These are phyloP conservation scores for Fusarium devonianum DNA, from an alignment of 2,329 filamentous ascomycete species.

Conservation along the genomic window DNA sequence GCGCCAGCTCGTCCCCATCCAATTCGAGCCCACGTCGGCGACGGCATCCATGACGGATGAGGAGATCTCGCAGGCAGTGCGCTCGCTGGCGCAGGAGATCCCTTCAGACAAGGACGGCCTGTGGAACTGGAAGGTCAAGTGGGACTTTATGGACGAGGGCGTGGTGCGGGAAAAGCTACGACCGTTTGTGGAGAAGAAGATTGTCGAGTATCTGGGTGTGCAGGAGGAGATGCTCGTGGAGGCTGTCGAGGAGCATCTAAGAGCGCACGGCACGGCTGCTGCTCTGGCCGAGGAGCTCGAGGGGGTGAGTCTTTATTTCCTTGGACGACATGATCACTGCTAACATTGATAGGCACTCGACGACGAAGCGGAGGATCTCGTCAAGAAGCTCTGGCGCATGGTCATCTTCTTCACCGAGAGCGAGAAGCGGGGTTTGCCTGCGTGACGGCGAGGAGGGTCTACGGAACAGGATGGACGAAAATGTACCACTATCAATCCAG, in stretches of 20 bases:
- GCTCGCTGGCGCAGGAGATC: constrained; percentile 86
- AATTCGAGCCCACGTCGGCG: constrained; percentile 75
- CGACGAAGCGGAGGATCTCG: constrained; percentile 91
- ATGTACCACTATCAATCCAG: constrained; percentile 28
- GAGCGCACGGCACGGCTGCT: constrained; percentile 75
- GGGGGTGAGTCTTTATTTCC: constrained; percentile 66
- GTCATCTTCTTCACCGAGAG: constrained; percentile 97
- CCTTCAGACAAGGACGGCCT: constrained; percentile 85
- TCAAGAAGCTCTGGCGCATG: constrained; percentile 98
- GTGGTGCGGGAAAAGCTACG: constrained; percentile 85
- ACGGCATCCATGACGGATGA: constrained; percentile 77
- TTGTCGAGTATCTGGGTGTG: constrained; percentile 94
- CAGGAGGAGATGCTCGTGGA: constrained; percentile 96
- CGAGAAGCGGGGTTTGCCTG: constrained; percentile 85
- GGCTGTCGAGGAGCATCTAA: constrained; percentile 86
- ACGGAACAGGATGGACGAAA: background rate
- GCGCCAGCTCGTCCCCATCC: constrained; percentile 81
- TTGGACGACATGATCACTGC: constrained; percentile 8
- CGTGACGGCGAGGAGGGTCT: constrained; percentile 55
- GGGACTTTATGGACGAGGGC: constrained; percentile 86
- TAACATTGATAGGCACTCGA: constrained; percentile 73
- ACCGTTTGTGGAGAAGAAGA: constrained; percentile 97
- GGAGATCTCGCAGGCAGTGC: constrained; percentile 82
- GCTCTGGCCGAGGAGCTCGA: constrained; percentile 85
- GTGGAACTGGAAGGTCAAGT: constrained; percentile 92